phyloP scores from a whole-genome alignment of 108 stramenopile genomes.

The Nitzschia palea region DNA sequence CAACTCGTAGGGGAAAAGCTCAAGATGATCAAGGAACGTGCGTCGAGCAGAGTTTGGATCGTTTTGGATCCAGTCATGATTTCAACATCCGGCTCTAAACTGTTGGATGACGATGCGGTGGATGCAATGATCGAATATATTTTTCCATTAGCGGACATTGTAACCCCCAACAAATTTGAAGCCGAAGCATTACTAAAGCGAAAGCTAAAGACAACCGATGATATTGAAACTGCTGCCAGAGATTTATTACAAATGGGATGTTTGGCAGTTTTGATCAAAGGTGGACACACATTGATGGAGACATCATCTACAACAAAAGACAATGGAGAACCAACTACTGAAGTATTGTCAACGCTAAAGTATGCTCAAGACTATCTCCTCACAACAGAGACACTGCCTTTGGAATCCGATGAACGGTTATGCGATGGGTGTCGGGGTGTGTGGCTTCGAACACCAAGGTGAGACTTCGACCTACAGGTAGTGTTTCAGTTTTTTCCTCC shows the following conservation, averaged over 20 bases:
- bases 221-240: slow-evolving; percentile 79
- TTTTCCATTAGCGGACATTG: slow-evolving; percentile 79
- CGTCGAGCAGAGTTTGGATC: slow-evolving; percentile 44
- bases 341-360: slow-evolving; percentile 48
- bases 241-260: slow-evolving; percentile 71
- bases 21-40: slow-evolving; percentile 20
- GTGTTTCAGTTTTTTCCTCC: slow-evolving; percentile 14
- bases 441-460: slow-evolving; percentile 69
- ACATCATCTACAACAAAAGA: slow-evolving; percentile 12
- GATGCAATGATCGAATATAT: slow-evolving; percentile 65
- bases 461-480: neutral
- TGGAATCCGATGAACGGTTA: slow-evolving; percentile 45
- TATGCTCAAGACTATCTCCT: slow-evolving; percentile 79
- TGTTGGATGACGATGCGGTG: slow-evolving; percentile 79
- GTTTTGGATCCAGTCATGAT: slow-evolving; percentile 96
- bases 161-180: slow-evolving; percentile 92
- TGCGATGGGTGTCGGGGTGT: slow-evolving; percentile 76
- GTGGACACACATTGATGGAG: slow-evolving; percentile 77
- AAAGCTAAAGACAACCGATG: slow-evolving; percentile 47
- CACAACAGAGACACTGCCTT: slow-evolving; percentile 22
- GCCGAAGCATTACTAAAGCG: slow-evolving; percentile 84
- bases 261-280: slow-evolving; percentile 88
- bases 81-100: slow-evolving; percentile 80
- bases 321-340: slow-evolving; percentile 19
- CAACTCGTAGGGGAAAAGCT: slow-evolving; percentile 68